Percentiles rank a stretch among this genome's conserved stretches.
Conservation (phyloP, 192 early-diverging fungal genomes). For the Coemansia sp. region DNA sequence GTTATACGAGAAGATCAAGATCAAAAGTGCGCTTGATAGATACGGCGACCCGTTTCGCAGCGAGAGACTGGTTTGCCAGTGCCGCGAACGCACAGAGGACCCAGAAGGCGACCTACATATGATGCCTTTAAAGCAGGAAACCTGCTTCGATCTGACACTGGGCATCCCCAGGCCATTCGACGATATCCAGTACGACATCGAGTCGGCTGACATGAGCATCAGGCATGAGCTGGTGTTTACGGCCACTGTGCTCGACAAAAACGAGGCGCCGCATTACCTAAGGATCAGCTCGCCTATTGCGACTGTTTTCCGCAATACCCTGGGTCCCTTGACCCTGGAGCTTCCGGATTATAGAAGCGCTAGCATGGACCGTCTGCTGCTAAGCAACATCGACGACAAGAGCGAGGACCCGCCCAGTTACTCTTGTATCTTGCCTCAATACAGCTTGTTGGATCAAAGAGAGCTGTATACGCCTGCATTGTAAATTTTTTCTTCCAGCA, state of each 20-base stretch:
- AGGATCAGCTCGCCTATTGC: conserved; percentile 24
- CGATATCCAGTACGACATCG: conserved; percentile 36
- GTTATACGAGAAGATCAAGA: conserved; percentile 23
- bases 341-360: conserved; percentile 33
- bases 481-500: not conserved
- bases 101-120: conserved; percentile 5
- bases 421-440: not conserved
- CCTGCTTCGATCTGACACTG: conserved; percentile 25
- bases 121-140: conserved; percentile 26
- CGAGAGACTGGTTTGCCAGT: conserved; percentile 16
- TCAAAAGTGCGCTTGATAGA: conserved; percentile 15
- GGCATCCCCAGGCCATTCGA: conserved; percentile 23
- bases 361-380: conserved; percentile 23
- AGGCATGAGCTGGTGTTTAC: conserved; percentile 42
- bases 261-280: conserved; percentile 23
- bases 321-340: conserved; percentile 17
- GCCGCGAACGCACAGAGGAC: not conserved
- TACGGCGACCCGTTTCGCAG: conserved; percentile 25
- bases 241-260: conserved; percentile 33
- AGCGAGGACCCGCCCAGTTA: not conserved
- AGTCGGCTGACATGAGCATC: conserved; percentile 21
- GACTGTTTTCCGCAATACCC: conserved; percentile 19
- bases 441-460: not conserved
- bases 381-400: conserved; percentile 12
- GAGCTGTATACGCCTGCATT: not conserved